Percentiles rank a stretch among this genome's conserved stretches.
phyloP scores from a whole-genome alignment of 208 protist species.

The Leishmania lainsoni region DNA sequence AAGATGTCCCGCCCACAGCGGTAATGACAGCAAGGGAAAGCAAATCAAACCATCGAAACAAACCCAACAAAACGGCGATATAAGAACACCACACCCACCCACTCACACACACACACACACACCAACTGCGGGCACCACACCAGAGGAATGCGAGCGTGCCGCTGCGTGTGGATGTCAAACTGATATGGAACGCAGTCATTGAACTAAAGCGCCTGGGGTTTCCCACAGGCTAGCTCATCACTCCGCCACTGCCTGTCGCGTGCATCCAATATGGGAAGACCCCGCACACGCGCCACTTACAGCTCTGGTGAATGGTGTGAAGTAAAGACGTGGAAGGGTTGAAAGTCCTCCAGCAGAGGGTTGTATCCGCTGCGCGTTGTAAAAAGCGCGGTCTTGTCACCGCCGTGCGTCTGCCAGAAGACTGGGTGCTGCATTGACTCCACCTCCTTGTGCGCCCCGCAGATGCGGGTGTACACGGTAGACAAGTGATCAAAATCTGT shows the following conservation, averaged over 20 bases:
- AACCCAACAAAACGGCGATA: neutral
- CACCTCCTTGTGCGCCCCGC: slow-evolving; percentile 72
- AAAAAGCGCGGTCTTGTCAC: slow-evolving; percentile 84
- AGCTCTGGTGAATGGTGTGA: slow-evolving; percentile 80
- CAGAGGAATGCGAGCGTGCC: neutral
- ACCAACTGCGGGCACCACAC: neutral
- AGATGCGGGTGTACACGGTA: slow-evolving; percentile 66
- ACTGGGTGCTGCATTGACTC: slow-evolving; percentile 69
- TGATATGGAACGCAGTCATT: neutral
- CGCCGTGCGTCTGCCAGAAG: slow-evolving; percentile 84
- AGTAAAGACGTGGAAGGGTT: slow-evolving; percentile 78
- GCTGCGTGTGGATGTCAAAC: neutral
- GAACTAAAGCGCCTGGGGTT: neutral
- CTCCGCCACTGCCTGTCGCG: neutral
- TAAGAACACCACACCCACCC: neutral
- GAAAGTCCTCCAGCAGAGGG: slow-evolving; percentile 85
- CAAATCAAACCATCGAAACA: neutral
- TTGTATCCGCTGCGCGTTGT: slow-evolving; percentile 85
- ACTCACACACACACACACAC: neutral
- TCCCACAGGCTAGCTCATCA: neutral
- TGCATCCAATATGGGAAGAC: neutral
- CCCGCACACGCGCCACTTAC: slow-evolving; percentile 29
- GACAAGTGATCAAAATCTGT: slow-evolving; percentile 84
- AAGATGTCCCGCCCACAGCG: neutral
- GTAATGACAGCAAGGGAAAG: neutral